Percentiles rank a stretch among this genome's conserved stretches.
These are phyloP conservation scores for Kwoniella mangroviensis DNA, from an alignment of 768 basidiomycete species.

Conservation along the genomic window DNA sequence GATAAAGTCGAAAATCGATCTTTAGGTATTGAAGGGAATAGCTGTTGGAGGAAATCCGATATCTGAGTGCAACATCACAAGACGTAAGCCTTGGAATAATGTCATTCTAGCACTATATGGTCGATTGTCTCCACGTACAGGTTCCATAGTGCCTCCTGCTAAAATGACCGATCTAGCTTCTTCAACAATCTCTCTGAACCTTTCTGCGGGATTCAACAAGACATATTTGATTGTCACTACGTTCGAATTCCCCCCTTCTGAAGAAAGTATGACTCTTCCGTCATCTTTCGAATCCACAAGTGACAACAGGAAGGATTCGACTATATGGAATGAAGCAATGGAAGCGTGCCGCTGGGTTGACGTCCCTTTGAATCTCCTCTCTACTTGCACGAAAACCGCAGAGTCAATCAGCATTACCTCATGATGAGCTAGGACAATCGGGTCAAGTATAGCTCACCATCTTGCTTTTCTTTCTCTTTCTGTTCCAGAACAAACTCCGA, in stretches of 20 bases:
- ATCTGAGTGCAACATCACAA: slow-evolving; percentile 63
- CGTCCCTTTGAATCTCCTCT: slow-evolving; percentile 14
- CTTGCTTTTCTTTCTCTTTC: slow-evolving; percentile 57
- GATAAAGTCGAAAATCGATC: slow-evolving; percentile 78
- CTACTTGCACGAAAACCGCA: not conserved
- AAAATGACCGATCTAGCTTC: slow-evolving; percentile 81
- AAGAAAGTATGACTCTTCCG: slow-evolving; percentile 72
- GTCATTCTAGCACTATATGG: too few species aligned
- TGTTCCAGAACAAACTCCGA: slow-evolving; percentile 67
- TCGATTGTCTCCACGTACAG: slow-evolving; percentile 63
- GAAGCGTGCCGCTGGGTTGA: slow-evolving; percentile 53
- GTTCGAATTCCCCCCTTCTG: slow-evolving; percentile 49
- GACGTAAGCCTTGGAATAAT: not conserved
- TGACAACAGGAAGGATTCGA: slow-evolving; percentile 78
- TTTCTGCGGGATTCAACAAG: slow-evolving; percentile 84
- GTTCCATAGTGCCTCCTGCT: slow-evolving; percentile 98
- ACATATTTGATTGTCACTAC: slow-evolving; percentile 80
- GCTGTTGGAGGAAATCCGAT: slow-evolving; percentile 78
- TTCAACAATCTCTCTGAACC: slow-evolving; percentile 82
- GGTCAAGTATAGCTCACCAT: not conserved
- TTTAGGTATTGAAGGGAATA: slow-evolving; percentile 70
- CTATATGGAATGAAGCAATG: slow-evolving; percentile 75
- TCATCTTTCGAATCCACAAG: slow-evolving; percentile 81
- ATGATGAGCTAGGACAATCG: not conserved
- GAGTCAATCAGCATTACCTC: slow-evolving; percentile 1